phyloP scores from a whole-genome alignment of 305 asterid species.

The Fraxinus baroniana region DNA sequence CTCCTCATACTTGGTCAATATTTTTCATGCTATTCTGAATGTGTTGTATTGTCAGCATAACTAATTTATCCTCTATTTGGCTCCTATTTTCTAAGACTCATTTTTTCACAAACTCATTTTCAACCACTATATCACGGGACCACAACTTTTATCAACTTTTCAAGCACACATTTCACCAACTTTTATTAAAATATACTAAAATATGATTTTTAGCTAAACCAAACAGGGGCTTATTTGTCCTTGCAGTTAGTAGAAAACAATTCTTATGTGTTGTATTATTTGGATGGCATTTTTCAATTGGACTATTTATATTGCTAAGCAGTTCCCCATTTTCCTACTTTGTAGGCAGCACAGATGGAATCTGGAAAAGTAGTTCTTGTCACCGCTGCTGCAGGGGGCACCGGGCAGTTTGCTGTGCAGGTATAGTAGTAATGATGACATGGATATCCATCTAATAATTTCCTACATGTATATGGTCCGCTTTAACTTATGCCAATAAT shows the following conservation, averaged over 20 bases:
- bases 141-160: too few species aligned
- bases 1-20: conserved; percentile 13
- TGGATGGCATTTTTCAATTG: neutral
- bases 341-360: conserved; percentile 85
- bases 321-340: conserved; percentile 26
- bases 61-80: neutral
- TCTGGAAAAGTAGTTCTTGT: conserved; percentile 85
- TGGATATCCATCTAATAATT: neutral
- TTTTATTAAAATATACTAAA: too few species aligned
- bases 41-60: neutral
- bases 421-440: conserved; percentile 37
- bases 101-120: too few species aligned
- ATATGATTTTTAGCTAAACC: too few species aligned
- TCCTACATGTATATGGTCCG: conserved; percentile 14
- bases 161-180: neutral
- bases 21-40: neutral
- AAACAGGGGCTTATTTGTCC: neutral
- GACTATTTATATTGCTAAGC: conserved; percentile 20
- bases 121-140: neutral
- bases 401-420: conserved; percentile 99
- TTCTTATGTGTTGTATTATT: conserved; percentile 6
- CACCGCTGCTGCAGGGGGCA: conserved; percentile 99
- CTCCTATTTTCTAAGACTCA: neutral
- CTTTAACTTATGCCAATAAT: neutral
- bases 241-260: neutral